A percentile compares a stretch with the other conserved stretches of the same genome.
Conservation (phyloP, 75 land plant species). For the Pinus taeda region DNA sequence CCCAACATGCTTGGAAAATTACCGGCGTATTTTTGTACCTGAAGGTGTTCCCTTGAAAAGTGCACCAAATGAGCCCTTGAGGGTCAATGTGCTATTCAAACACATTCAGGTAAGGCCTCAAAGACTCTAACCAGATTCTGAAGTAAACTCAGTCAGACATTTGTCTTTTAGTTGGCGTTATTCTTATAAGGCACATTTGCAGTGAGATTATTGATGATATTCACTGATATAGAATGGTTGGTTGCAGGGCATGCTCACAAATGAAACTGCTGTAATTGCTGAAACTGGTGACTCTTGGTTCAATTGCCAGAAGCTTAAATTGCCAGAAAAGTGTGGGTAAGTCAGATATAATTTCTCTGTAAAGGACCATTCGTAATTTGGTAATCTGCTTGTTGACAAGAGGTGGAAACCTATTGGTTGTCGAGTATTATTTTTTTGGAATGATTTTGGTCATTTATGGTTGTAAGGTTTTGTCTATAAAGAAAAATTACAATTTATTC, state of each 20-base stretch:
- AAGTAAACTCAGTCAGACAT: not conserved
- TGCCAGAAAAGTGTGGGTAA: constrained; percentile 55
- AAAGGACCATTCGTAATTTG: no score
- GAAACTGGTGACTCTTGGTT: constrained; percentile 99
- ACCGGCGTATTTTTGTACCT: constrained; percentile 53
- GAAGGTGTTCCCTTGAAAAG: constrained; percentile 34
- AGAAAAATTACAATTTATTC: not conserved
- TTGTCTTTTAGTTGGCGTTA: not conserved
- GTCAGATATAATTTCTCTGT: not conserved
- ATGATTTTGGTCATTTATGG: not conserved
- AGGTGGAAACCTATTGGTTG: not conserved
- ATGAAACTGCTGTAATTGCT: constrained; percentile 70
- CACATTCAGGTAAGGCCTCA: constrained; percentile 43
- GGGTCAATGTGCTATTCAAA: constrained; percentile 58
- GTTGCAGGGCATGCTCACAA: constrained; percentile 54
- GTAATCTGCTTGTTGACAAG: no score
- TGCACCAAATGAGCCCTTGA: constrained; percentile 38
- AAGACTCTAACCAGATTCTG: not conserved
- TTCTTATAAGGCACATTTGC: not conserved
- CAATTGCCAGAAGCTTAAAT: constrained; percentile 84
- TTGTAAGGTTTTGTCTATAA: not conserved
- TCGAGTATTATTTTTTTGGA: not conserved
- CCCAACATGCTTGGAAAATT: constrained; percentile 48
- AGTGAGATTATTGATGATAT: not conserved
- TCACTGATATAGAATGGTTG: not conserved